Base-by-base conservation (phyloP, 2,329 filamentous ascomycete species). In the Penicillium sp. region DNA sequence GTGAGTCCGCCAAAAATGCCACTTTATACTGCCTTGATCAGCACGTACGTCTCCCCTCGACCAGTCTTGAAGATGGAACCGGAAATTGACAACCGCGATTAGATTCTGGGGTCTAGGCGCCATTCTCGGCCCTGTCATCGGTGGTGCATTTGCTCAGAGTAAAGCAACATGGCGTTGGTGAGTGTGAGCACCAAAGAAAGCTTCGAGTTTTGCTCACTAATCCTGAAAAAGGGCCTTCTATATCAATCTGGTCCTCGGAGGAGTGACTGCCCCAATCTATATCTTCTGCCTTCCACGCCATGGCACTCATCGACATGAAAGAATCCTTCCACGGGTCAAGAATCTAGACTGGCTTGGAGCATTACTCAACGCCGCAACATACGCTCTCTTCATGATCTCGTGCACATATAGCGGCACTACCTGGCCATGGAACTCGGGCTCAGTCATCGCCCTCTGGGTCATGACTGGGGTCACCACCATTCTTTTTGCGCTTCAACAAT, bases 161-260 rank as follows among this genome's bases (percentile, higher is more conserved):
- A n/a, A 26, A 43, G 52, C 38, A 38, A 45, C 37, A 16, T 55
- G 52, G 52, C 22, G 52, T 19, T 55, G 52, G 52, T 35, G 33
- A 35, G 33, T 35, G 6, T 35, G 33, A 35, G 11, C 33, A 35
- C 33, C 33, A 35, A 35, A 35, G 33, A 35, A 35, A 35, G 33
- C 33, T 35, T 35, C 33, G 6, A 35, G 33, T 7, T 35, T 35
- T 35, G 33, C 33, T 35, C 33, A 35, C 6, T 35, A 35, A 35
- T 35, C 33, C 33, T 35, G 33, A 22, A 35, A 35, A 35, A 35
- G 33, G 33, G 38, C 52, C n/a, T 48, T 48, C 19, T 42, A 56
- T 30, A 38, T 45, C 40, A 55, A 55, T 43, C 40, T 43, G 6
- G 40, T 43, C 40, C 14, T 43, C 19, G 40, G 16, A 43, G 40